Conservation (phyloP, 2,329 filamentous ascomycete genomes). For the Talaromyces sp. region DNA sequence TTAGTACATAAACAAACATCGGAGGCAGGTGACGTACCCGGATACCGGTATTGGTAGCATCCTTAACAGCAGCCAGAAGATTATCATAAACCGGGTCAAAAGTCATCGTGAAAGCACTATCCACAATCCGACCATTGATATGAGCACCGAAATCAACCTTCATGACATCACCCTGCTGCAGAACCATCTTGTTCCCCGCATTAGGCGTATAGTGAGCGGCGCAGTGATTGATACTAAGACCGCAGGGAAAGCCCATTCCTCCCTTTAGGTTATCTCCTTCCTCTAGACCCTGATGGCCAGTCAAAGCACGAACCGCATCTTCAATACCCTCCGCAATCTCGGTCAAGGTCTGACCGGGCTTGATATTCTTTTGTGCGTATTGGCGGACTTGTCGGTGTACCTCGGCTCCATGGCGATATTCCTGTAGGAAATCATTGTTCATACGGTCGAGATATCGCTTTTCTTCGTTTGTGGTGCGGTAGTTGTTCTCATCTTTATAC, state of each 20-base stretch:
- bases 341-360: constrained; percentile 74
- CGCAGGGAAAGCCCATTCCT: constrained; percentile 84
- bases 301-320: constrained; percentile 71
- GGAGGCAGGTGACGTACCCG: constrained; percentile 42
- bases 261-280: constrained; percentile 75
- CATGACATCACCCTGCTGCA: constrained; percentile 66
- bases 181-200: constrained; percentile 72
- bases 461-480: constrained; percentile 78
- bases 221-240: constrained; percentile 78
- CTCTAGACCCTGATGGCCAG: constrained; percentile 70
- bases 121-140: constrained; percentile 67
- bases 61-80: constrained; percentile 63
- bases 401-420: constrained; percentile 82
- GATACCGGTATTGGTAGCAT: constrained; percentile 71
- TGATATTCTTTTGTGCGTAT: constrained; percentile 75
- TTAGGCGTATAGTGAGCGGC: constrained; percentile 87
- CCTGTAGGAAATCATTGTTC: constrained; percentile 72
- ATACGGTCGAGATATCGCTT: constrained; percentile 78
- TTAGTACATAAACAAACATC: background rate
- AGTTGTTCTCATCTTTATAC: constrained; percentile 72
- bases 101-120: constrained; percentile 67
- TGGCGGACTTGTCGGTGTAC: constrained; percentile 84
- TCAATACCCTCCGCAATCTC: constrained; percentile 87
- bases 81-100: constrained; percentile 68
- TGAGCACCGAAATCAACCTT: constrained; percentile 72